Evolutionary conservation across 805 yeast species (phyloP), one percentile per base, ranked within the genome.

Genomic region (Wickerhamiella spandovensis): DNA sequence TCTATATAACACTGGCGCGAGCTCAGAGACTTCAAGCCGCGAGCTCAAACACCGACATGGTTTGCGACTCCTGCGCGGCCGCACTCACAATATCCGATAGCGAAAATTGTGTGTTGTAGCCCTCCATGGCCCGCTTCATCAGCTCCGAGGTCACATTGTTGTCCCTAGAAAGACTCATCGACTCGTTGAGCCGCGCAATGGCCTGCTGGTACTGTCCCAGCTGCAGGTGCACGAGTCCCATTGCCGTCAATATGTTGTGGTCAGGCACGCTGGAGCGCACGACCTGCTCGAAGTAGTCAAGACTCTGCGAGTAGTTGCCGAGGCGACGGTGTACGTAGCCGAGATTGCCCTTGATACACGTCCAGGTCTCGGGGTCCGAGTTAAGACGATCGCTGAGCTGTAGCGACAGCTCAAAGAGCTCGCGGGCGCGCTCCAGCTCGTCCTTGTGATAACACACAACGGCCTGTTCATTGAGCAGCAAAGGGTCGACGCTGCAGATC

Each of bases 391-490:
- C 44, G 4, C 53, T 52, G 7, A 52, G n/a, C 23, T 30, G 48
- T 8, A 51, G 46, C 21, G 59, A 57, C 30, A 39, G 37, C 22
- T 49, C 53, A 12, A 59, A 51, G 69, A 51, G 74, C 72, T 55
- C 72, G 79, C 43, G 73, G 71, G 97, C 92, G 54, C 73, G 78
- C 12, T 66, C 62, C 24, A 82, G 71, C 50, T 85, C 83, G 53
- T 73, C 72, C 58, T 78, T 81, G 62, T 90, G 89, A 62, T 85
- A 92, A 59, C 79, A 73, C n/a, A 89, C 77, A 1, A 92, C 97
- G 4, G 97, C 99, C 62, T 90, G 68, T 63, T 92, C 99, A 64
- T 92, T 92, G 54, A 92, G 71, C 43, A 92, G 67, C 46, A 90
- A 67, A 2, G 99, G 97, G 64, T 92, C 98, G 3, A 77, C 72